Conservation (phyloP, 2,329 filamentous ascomycete species). For the Aspergillus proliferans region DNA sequence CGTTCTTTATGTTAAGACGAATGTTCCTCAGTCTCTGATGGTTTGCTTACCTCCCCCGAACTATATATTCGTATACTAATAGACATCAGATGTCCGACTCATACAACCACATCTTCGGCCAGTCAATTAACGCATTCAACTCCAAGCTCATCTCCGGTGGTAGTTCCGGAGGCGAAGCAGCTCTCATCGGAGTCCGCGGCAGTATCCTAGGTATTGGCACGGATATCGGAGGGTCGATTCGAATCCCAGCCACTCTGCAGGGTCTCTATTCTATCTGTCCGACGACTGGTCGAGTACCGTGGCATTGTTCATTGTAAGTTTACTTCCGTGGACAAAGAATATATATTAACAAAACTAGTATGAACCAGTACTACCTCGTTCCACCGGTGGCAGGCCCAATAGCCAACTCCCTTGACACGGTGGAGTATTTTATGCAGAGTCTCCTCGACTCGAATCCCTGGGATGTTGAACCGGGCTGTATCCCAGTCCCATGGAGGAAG, state of each 20-base stretch:
- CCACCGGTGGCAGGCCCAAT: slow-evolving; percentile 22
- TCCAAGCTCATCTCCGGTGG: slow-evolving; percentile 46
- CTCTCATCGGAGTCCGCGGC: slow-evolving; percentile 45
- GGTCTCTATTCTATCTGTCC: slow-evolving; percentile 42
- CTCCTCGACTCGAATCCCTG: slow-evolving; percentile 16
- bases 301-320: slow-evolving; percentile 18
- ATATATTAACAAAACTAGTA: slow-evolving; percentile 33
- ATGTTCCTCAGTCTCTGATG: slow-evolving; percentile 46
- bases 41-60: slow-evolving; percentile 1
- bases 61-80: not conserved
- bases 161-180: slow-evolving; percentile 49
- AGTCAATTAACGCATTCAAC: slow-evolving; percentile 46
- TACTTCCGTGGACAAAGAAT: not conserved
- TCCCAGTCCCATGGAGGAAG: slow-evolving; percentile 22
- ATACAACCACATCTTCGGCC: slow-evolving; percentile 48
- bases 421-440: slow-evolving; percentile 25
- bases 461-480: slow-evolving; percentile 37
- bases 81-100: slow-evolving; percentile 35
- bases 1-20: slow-evolving; percentile 50
- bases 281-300: slow-evolving; percentile 23
- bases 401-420: slow-evolving; percentile 16
- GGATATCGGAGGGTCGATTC: slow-evolving; percentile 50
- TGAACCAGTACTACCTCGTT: slow-evolving; percentile 29
- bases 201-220: slow-evolving; percentile 48
- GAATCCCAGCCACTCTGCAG: slow-evolving; percentile 47